phyloP scores from a whole-genome alignment of 169 alveolate species.

The Theileria equi region DNA sequence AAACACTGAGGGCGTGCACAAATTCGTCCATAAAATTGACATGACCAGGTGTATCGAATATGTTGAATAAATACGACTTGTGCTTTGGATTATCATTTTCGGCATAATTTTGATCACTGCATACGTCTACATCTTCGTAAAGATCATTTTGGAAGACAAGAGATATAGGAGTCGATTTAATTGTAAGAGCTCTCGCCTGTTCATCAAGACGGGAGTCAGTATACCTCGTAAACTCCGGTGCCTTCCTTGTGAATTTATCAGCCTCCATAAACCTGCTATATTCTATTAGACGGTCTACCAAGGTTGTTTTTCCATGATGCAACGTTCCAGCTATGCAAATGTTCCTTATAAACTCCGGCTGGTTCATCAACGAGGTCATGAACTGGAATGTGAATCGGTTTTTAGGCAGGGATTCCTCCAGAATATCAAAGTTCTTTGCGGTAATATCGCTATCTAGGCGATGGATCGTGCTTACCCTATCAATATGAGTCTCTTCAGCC shows the following conservation, averaged over 20 bases:
- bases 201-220: conserved; percentile 98
- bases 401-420: conserved; percentile 77
- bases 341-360: conserved; percentile 92
- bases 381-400: conserved; percentile 91
- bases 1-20: conserved; percentile 89
- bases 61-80: conserved; percentile 82
- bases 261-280: conserved; percentile 83
- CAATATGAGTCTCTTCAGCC: conserved; percentile 86
- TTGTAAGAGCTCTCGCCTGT: conserved; percentile 92
- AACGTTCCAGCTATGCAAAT: conserved; percentile 95
- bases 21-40: conserved; percentile 97
- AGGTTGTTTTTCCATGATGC: conserved; percentile 97
- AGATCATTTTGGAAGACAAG: conserved; percentile 82
- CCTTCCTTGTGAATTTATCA: conserved; percentile 36
- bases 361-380: conserved; percentile 86
- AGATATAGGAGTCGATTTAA: conserved; percentile 96
- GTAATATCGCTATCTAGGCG: conserved; percentile 71
- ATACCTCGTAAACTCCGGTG: conserved; percentile 73
- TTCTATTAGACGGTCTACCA: conserved; percentile 93
- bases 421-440: conserved; percentile 70
- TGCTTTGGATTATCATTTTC: conserved; percentile 38
- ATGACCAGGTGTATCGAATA: conserved; percentile 97
- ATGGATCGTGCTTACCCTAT: conserved; percentile 64
- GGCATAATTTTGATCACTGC: conserved; percentile 69
- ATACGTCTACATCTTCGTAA: conserved; percentile 50